phyloP scores from a whole-genome alignment of 1,284 basidiomycete species.

The Moesziomyces sp. region DNA sequence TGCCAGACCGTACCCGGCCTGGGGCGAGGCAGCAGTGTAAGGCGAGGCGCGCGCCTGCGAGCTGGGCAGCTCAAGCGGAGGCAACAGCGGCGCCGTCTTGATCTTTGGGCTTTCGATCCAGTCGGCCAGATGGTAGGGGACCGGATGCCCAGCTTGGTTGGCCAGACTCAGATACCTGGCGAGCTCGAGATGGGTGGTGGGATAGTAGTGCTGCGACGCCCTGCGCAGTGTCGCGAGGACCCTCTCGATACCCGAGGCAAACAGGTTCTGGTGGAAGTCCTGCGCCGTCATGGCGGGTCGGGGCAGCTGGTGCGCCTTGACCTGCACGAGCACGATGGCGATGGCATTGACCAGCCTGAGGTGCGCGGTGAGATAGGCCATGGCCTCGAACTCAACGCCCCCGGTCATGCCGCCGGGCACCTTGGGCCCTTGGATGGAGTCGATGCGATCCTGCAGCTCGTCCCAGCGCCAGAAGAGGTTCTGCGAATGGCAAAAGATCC shows the following conservation, averaged over 20 bases:
- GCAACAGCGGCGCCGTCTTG: conserved; percentile 18
- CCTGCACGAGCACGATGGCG: conserved; percentile 20
- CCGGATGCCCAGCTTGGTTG: conserved; percentile 4
- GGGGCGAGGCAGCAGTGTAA: neutral
- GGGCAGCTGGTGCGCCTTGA: conserved; percentile 23
- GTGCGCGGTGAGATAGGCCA: conserved; percentile 78
- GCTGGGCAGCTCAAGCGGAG: conserved; percentile 19
- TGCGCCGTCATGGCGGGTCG: conserved; percentile 28
- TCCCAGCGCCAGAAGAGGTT: conserved; percentile 87
- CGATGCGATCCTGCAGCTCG: conserved; percentile 78
- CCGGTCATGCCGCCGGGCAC: conserved; percentile 98
- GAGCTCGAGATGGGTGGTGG: conserved; percentile 60
- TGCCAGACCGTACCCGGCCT: conserved; percentile 20
- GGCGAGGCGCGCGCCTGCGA: conserved; percentile 4
- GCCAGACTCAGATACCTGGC: conserved; percentile 45
- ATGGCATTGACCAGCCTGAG: conserved; percentile 53
- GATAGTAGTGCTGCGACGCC: conserved; percentile 58
- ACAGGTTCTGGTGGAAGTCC: conserved; percentile 50
- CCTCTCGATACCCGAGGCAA: conserved; percentile 50
- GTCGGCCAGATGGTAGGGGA: conserved; percentile 41
- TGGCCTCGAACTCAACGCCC: conserved; percentile 96
- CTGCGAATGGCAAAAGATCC: conserved; percentile 94
- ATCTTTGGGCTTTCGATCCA: conserved; percentile 27
- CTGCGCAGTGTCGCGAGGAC: conserved; percentile 47
- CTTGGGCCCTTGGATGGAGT: conserved; percentile 84